Percentiles rank a stretch among this genome's conserved stretches.
phyloP scores from a whole-genome alignment of 2,329 filamentous ascomycete genomes.

The Fusarium sp. region DNA sequence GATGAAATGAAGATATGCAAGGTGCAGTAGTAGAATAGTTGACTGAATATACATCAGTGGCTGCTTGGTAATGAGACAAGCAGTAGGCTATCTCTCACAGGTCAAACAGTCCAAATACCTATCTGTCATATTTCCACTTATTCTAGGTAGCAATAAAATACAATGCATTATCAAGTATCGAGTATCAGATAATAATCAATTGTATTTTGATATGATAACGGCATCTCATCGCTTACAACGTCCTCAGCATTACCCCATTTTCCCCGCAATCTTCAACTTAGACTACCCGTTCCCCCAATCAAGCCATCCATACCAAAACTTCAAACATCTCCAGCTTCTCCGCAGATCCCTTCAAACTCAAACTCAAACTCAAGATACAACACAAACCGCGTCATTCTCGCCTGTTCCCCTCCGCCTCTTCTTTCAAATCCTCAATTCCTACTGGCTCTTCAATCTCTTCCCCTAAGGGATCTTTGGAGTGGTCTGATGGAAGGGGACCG shows the following conservation, averaged over 20 bases:
- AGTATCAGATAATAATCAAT: neutral
- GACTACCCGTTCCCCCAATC: constrained; percentile 36
- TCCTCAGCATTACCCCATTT: constrained; percentile 23
- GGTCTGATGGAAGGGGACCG: constrained; percentile 9
- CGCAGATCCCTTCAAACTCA: neutral
- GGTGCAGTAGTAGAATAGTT: neutral
- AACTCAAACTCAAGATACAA: neutral
- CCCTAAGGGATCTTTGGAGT: constrained; percentile 3
- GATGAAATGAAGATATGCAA: neutral
- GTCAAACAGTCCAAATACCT: neutral
- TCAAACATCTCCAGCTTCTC: neutral
- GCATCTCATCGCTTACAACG: neutral
- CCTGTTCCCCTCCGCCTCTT: neutral
- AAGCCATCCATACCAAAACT: constrained; percentile 3
- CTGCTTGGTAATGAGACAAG: constrained; percentile 9
- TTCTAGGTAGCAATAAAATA: neutral
- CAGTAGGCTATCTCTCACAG: neutral
- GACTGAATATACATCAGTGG: neutral
- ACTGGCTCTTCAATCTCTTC: neutral
- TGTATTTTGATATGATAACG: neutral
- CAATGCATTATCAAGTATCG: neutral
- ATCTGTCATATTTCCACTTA: neutral
- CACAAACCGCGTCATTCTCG: constrained; percentile 11
- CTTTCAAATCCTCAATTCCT: neutral
- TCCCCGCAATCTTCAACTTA: constrained; percentile 31